Conservation (phyloP, 768 basidiomycete species). For the Crassisporium funariophilum region DNA sequence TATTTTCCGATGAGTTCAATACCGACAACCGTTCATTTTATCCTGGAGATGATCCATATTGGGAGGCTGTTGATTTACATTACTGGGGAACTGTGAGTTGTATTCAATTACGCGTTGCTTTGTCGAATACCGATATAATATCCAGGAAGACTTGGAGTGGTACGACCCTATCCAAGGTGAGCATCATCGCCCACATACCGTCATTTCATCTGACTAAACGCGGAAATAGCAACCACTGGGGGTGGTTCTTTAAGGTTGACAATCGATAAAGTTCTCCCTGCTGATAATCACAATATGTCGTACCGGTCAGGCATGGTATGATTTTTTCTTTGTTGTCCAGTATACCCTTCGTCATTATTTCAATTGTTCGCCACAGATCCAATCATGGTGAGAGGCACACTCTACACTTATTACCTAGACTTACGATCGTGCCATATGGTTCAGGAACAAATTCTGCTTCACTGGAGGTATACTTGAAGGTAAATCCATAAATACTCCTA, state of each 20-base stretch:
- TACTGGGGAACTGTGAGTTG: slow-evolving; percentile 1
- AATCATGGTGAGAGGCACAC: slow-evolving; percentile 29
- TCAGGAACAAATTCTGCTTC: slow-evolving; percentile 71
- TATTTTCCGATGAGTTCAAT: slow-evolving; percentile 75
- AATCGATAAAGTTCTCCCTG: slow-evolving; percentile 50
- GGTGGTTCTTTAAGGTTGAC: slow-evolving; percentile 74
- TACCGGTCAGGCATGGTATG: slow-evolving; percentile 59
- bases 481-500: slow-evolving; percentile 12
- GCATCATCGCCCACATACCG: not conserved
- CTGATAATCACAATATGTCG: slow-evolving; percentile 64
- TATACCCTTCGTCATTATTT: not conserved
- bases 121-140: too few species aligned
- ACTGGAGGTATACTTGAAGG: slow-evolving; percentile 72
- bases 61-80: slow-evolving; percentile 2
- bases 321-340: slow-evolving; percentile 7
- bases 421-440: not conserved
- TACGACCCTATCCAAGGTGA: slow-evolving; percentile 61
- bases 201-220: not conserved
- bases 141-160: slow-evolving; percentile 78
- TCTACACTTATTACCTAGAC: not conserved
- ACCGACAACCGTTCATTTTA: slow-evolving; percentile 56
- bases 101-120: not conserved
- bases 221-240: slow-evolving; percentile 56
- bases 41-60: slow-evolving; percentile 43
- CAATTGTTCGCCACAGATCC: slow-evolving; percentile 29